phyloP scores from a whole-genome alignment of 73 alveolate species.

The Symbiodinium natans region DNA sequence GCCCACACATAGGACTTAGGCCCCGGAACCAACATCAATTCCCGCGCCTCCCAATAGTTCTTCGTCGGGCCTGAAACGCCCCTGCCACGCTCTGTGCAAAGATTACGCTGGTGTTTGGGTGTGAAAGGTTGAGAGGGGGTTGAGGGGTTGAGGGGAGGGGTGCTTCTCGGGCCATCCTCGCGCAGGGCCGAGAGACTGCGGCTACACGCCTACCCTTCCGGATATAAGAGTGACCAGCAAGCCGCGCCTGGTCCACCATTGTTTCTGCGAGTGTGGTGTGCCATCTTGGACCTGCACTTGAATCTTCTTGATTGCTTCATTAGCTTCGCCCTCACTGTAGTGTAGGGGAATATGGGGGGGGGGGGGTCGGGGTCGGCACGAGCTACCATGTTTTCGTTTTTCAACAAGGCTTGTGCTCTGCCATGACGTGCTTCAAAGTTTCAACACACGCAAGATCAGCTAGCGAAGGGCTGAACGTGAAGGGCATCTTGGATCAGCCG shows the following conservation, averaged over 20 bases:
- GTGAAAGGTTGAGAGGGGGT: not conserved
- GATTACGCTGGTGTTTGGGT: not conserved
- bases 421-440: too few relatives aligned
- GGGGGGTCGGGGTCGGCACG: too few relatives aligned
- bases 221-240: not conserved
- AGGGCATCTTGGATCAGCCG: too few relatives aligned
- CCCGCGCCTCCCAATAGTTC: constrained; percentile 46
- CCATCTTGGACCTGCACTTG: constrained; percentile 51
- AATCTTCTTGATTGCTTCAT: not conserved
- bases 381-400: too few relatives aligned
- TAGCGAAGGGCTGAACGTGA: too few relatives aligned
- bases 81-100: not conserved
- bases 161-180: not conserved
- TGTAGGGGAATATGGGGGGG: too few relatives aligned
- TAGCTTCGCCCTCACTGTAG: too few relatives aligned
- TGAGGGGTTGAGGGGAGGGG: not conserved
- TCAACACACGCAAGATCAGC: too few relatives aligned
- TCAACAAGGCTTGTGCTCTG: too few relatives aligned
- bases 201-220: not conserved
- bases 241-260: constrained; percentile 74
- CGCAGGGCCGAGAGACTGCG: not conserved
- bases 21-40: too few relatives aligned
- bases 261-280: constrained; percentile 74
- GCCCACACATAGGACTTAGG: too few relatives aligned
- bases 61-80: constrained; percentile 35